Evolutionary conservation across 2,329 filamentous ascomycete genomes (phyloP).

Genomic region (Colletotrichum nymphaeae): DNA sequence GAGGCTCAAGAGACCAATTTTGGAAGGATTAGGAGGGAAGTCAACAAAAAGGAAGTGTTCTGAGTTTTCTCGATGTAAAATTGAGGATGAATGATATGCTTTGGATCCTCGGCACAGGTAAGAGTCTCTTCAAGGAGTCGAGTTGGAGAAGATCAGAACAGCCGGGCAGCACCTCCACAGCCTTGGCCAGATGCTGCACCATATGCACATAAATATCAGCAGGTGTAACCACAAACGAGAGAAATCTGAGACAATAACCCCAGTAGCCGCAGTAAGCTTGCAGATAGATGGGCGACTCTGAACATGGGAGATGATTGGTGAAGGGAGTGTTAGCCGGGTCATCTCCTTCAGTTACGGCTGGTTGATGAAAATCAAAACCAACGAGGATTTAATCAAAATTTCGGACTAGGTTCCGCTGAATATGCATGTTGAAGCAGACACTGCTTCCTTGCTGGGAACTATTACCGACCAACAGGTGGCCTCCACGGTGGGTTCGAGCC

Average conservation of each 20-base stretch:
- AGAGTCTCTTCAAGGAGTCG: neutral
- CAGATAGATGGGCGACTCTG: neutral
- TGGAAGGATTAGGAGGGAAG: neutral
- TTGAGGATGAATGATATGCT: neutral
- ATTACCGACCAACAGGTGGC: neutral
- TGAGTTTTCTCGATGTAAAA: neutral
- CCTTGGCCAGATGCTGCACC: neutral
- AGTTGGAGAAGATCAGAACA: neutral
- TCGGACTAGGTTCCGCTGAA: neutral
- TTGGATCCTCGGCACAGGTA: neutral
- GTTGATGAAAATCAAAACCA: neutral
- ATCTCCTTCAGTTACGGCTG: neutral
- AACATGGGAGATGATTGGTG: neutral
- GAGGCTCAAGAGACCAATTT: neutral
- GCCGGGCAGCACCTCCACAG: neutral
- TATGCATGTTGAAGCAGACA: neutral
- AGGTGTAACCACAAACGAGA: neutral
- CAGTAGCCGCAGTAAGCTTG: neutral
- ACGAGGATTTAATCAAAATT: neutral
- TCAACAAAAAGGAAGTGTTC: neutral
- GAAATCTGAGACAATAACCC: neutral
- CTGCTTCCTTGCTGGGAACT: neutral
- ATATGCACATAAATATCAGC: neutral
- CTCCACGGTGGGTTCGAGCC: constrained; percentile 7
- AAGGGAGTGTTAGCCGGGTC: neutral